Base-by-base conservation (phyloP, 176 grass and related monocot genomes). In the bread wheat (Triticum aestivum) region DNA sequence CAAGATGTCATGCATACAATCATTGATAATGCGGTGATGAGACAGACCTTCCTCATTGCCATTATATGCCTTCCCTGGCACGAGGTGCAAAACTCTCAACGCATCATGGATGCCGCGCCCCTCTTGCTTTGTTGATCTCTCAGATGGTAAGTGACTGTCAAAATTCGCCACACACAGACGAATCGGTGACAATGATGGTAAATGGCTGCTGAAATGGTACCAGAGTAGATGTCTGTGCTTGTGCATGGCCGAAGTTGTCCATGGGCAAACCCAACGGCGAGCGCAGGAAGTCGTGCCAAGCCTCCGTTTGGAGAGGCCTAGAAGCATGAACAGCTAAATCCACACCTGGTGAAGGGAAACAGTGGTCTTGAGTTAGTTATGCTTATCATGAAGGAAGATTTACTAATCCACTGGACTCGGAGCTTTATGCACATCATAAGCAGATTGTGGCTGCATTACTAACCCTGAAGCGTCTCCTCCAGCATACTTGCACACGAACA, bases 241-340 rank as follows among this genome's bases (percentile, higher is more conserved):
- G 77, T 34, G 77, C 88, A 85, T 89, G 69, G 35, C 65, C 21
- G 45, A 69, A 56, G 80, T 47, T 54, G 45, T 69, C 79, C 64
- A 82, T 82, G 79, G 11, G 29, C 29, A 52, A 75, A 75, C 45
- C 8, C 8, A 76, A 29, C 4, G 15, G 45, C 44, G 20, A 15
- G 49, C 2, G 45, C 13, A 10, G 15, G 26, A 54, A 52, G 15
- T 76, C 44, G 4, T 45, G 23, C 77, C 91, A 70, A 11, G 94
- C 85, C 45, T 79, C 73, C 33, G 80, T 72, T 54, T 94, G 87
- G 78, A 97, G 94, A 73, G 92, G 91, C 29, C 92, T 93, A 26
- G 95, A 87, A 82, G 91, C 56, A 91, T 94, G 89, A 73, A 94
- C 75, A 30, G 92, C 91, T 77, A 97, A 62, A 88, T 86, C 89